Evolutionary conservation across 2,329 filamentous ascomycete species (phyloP).

Genomic region (Cladophialophora bantiana): DNA sequence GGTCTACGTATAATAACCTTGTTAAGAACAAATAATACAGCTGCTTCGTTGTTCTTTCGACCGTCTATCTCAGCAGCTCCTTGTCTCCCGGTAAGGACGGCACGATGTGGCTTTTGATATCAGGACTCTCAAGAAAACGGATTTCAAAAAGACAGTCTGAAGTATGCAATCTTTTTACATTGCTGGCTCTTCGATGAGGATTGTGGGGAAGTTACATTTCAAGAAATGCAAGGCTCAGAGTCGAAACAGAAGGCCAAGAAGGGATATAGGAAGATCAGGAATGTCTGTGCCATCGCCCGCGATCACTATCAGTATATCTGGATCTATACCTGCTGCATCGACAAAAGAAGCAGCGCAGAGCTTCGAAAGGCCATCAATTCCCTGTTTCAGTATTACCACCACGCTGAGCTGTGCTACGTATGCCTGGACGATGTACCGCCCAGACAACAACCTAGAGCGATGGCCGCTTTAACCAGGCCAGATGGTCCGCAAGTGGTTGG

Average conservation of each 20-base stretch:
- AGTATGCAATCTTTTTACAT: constrained; percentile 46
- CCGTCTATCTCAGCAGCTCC: no score
- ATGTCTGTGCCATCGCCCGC: constrained; percentile 22
- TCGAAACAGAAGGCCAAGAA: constrained; percentile 18
- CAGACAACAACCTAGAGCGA: no score
- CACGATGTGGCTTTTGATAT: no score
- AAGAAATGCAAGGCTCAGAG: constrained; percentile 42
- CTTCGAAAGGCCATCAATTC: neutral
- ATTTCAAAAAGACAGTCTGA: no score
- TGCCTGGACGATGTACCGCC: constrained; percentile 31
- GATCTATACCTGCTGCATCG: constrained; percentile 34
- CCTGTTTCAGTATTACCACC: constrained; percentile 27
- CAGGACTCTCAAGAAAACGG: no score
- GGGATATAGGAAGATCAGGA: constrained; percentile 27
- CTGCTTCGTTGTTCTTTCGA: no score
- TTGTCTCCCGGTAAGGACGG: no score
- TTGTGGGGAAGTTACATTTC: constrained; percentile 42
- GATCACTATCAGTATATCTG: constrained; percentile 29
- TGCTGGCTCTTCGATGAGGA: constrained; percentile 30
- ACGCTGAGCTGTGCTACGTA: constrained; percentile 21
- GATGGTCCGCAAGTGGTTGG: no score
- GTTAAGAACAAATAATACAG: no score
- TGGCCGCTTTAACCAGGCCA: no score
- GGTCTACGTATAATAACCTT: no score
- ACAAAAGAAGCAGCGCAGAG: constrained; percentile 26